A percentile compares a stretch with the other conserved stretches of the same genome.
phyloP scores from a whole-genome alignment of 164 flowering plant species.

The Annona cherimola region DNA sequence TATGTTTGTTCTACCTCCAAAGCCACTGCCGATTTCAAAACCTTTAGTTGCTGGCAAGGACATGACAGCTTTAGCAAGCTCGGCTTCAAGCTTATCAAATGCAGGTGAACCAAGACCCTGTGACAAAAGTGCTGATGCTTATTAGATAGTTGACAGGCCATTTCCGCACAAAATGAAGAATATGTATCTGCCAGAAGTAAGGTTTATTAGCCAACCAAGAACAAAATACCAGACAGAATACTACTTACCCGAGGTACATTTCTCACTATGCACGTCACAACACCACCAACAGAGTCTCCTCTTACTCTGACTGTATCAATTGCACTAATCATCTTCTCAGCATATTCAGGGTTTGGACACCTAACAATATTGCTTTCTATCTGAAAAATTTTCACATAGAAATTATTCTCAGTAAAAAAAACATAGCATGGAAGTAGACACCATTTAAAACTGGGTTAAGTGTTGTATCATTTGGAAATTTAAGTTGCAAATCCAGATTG shows the following conservation, averaged over 20 bases:
- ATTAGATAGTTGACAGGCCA: not conserved
- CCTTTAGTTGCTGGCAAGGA: constrained; percentile 96
- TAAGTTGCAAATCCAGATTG: no score
- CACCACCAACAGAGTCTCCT: constrained; percentile 98
- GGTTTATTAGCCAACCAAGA: not conserved
- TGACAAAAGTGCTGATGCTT: constrained; percentile 2
- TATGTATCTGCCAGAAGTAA: not conserved
- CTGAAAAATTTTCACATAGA: constrained; percentile 30
- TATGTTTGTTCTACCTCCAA: constrained; percentile 51
- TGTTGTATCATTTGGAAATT: no score
- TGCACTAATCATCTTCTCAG: constrained; percentile 93
- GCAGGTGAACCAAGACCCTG: constrained; percentile 99
- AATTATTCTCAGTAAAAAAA: not conserved
- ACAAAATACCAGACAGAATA: not conserved
- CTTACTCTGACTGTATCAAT: constrained; percentile 78
- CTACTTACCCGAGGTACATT: constrained; percentile 78
- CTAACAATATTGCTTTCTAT: constrained; percentile 88
- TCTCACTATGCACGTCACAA: constrained; percentile 90
- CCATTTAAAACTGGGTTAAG: not conserved
- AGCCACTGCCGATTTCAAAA: constrained; percentile 96
- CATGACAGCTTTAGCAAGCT: constrained; percentile 82
- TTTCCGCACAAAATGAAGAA: not conserved
- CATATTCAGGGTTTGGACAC: constrained; percentile 95
- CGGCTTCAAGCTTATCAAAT: constrained; percentile 97
- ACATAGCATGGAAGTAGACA: not conserved